Percentiles rank a stretch among this genome's conserved stretches.
Evolutionary conservation across 106 monocot genomes (phyloP).

Genomic region (Apostasia ramifera): DNA sequence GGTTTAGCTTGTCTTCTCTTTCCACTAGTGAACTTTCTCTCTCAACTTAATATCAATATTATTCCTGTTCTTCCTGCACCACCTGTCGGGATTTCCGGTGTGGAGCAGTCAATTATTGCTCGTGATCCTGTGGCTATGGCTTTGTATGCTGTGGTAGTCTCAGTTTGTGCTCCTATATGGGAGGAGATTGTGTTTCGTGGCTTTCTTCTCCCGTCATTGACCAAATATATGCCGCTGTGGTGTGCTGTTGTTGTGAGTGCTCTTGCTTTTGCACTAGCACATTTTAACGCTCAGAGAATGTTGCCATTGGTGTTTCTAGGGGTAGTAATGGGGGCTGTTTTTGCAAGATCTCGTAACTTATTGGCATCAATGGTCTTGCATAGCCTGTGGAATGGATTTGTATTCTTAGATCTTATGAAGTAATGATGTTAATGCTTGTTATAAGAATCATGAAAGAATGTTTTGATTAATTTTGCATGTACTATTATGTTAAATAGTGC

Average conservation of each 20-base stretch:
- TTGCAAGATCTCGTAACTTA: constrained; percentile 47
- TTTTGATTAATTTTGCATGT: too few relatives aligned
- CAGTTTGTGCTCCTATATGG: constrained; percentile 49
- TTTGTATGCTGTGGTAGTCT: constrained; percentile 43
- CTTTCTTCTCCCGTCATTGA: constrained; percentile 51
- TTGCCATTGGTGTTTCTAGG: constrained; percentile 50
- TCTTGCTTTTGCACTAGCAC: constrained; percentile 45
- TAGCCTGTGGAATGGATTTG: constrained; percentile 64
- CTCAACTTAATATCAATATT: constrained; percentile 40
- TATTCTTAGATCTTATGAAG: constrained; percentile 70
- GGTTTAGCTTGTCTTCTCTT: constrained; percentile 43
- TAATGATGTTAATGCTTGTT: constrained; percentile 4
- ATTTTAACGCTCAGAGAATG: constrained; percentile 49
- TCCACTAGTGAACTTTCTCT: constrained; percentile 43
- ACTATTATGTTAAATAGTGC: too few relatives aligned
- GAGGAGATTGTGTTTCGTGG: constrained; percentile 65
- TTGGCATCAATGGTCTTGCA: constrained; percentile 50
- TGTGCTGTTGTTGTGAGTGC: constrained; percentile 39
- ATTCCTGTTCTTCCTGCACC: constrained; percentile 23
- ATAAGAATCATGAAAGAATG: not conserved
- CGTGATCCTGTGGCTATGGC: constrained; percentile 61
- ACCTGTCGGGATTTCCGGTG: constrained; percentile 31
- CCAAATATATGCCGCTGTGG: constrained; percentile 56
- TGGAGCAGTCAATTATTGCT: constrained; percentile 51
- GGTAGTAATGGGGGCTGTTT: constrained; percentile 50